Base-by-base conservation (phyloP, 768 basidiomycete species). In the Cyclocybe aegerita region DNA sequence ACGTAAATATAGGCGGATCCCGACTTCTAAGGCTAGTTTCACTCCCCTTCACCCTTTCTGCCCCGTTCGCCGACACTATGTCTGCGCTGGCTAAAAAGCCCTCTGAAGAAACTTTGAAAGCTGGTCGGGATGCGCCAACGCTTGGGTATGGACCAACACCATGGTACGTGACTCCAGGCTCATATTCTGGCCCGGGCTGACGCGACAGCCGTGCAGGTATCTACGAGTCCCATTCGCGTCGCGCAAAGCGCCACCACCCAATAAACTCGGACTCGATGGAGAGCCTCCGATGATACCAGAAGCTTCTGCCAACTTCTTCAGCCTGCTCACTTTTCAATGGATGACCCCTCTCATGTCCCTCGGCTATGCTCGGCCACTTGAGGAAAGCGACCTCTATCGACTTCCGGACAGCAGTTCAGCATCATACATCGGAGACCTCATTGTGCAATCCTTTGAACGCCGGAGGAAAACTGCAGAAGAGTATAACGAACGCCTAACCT, bases 351-450 rank as follows among this genome's bases (percentile, higher is more conserved):
- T 94, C 14, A 75, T 95, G 55, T 65, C 72, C 8, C 71, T 93
- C 7, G 93, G 93, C 3, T 93, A 92, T 61, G 77, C 82, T 9
- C 80, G 93, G 9, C 89, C 93, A 0, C 76, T 96, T 1, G 86
- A 93, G 60, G 84, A 85, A 0, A 67, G 86, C 0, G 93, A 96
- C 67, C 73, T 96, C 5, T 94, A 86, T 75, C 88, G 83, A 65
- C 80, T 95, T 23, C 83, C 83, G 49, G 79, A 84, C 34, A 65
- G 79, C n/a, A 80, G 84, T 15, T 74, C 80, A 2, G 79, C 92
- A 0, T 76, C 73, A 1, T 60, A 69, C 11, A 80, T 93, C 32
- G 86, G 88, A 2, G 70, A 80, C 1, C 71, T 75, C 32, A 87
- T 96, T 38, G 72, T 78, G 23, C 66, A 65, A 1, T 88, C 88